Conservation (phyloP, 345 rosid genomes). For the Moricandia arvensis region DNA sequence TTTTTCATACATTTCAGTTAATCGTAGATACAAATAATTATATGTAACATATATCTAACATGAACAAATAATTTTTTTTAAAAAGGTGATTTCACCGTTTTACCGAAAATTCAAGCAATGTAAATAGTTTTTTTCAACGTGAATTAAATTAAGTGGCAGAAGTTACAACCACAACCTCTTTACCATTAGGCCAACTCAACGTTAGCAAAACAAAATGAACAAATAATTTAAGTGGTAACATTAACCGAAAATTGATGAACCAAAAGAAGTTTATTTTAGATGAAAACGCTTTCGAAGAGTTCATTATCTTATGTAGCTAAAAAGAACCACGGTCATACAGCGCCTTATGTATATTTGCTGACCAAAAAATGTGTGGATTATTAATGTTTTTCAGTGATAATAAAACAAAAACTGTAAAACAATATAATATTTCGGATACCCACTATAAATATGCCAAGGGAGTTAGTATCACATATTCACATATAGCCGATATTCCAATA, state of each 20-base stretch:
- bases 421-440: background rate
- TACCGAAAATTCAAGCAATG: too few species aligned
- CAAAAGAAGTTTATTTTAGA: background rate
- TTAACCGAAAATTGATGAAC: background rate
- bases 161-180: too few species aligned
- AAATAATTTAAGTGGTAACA: background rate
- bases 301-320: background rate
- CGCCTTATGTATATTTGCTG: background rate
- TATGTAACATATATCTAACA: background rate
- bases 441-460: constrained; percentile 12
- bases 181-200: too few species aligned
- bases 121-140: too few species aligned
- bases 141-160: too few species aligned
- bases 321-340: too few species aligned
- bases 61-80: too few species aligned
- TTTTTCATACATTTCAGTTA: too few species aligned
- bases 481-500: background rate
- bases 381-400: background rate
- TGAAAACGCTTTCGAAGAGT: background rate
- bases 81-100: too few species aligned
- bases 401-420: background rate
- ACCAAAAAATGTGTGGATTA: background rate
- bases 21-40: too few species aligned
- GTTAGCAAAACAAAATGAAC: too few species aligned
- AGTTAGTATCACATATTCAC: background rate